phyloP scores from a whole-genome alignment of 106 monocot species.

The Dendrobium nobile region DNA sequence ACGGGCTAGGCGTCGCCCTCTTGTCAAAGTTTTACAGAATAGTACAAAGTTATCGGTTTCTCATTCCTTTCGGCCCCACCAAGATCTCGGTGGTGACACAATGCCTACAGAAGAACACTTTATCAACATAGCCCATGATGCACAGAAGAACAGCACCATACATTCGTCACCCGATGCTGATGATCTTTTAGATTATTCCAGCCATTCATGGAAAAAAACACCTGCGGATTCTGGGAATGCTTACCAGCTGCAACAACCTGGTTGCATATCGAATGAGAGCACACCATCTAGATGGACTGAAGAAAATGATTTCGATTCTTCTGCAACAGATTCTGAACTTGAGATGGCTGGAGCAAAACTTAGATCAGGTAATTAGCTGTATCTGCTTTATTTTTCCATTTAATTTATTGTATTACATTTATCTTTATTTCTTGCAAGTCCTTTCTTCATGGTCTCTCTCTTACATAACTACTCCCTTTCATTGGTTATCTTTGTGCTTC shows the following conservation, averaged over 20 bases:
- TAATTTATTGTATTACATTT: background rate
- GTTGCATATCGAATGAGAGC: slow-evolving; percentile 27
- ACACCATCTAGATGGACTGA: slow-evolving; percentile 27
- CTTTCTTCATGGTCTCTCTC: background rate
- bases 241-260: slow-evolving; percentile 14
- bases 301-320: slow-evolving; percentile 31
- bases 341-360: slow-evolving; percentile 12
- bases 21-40: slow-evolving; percentile 62
- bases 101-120: slow-evolving; percentile 16
- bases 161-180: slow-evolving; percentile 27
- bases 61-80: slow-evolving; percentile 15
- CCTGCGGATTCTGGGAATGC: slow-evolving; percentile 17
- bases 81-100: background rate
- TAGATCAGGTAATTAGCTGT: background rate
- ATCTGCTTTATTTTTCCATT: background rate
- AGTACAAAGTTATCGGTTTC: slow-evolving; percentile 42
- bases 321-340: slow-evolving; percentile 27
- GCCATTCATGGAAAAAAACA: slow-evolving; percentile 28
- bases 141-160: slow-evolving; percentile 22
- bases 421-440: background rate
- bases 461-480: background rate
- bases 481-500: background rate
- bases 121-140: slow-evolving; percentile 1
- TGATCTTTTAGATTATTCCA: slow-evolving; percentile 25
- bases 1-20: slow-evolving; percentile 54